phyloP scores from a whole-genome alignment of 306 rosid genomes.

The Glycine latifolia region DNA sequence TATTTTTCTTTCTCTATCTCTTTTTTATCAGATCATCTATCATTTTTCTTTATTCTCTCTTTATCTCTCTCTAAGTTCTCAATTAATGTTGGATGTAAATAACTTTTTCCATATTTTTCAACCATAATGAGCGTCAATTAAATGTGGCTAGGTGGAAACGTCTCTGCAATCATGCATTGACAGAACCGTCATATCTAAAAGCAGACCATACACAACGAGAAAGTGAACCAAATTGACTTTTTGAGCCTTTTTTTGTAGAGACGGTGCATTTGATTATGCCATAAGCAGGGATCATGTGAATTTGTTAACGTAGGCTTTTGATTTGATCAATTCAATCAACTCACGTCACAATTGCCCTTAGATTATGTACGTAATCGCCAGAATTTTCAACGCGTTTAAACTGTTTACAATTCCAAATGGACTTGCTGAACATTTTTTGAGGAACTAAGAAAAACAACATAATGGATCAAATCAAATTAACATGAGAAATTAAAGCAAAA shows the following conservation, averaged over 20 bases:
- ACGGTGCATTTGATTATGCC: background rate
- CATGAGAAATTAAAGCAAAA: conserved; percentile 10
- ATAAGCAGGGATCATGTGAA: background rate
- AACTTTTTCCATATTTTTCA: background rate
- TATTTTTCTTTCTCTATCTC: too few relatives aligned
- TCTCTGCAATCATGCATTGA: background rate
- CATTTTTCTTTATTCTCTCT: too few relatives aligned
- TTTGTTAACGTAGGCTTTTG: background rate
- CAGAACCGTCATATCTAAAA: background rate
- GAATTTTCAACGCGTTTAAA: conserved; percentile 17
- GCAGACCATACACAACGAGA: background rate
- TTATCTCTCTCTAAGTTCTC: too few relatives aligned
- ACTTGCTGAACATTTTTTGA: background rate
- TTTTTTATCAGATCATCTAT: too few relatives aligned
- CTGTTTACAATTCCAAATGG: background rate
- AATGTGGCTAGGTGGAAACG: conserved; percentile 17
- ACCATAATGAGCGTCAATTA: background rate
- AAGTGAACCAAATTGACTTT: conserved; percentile 6
- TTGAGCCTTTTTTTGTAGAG: background rate
- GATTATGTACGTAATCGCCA: background rate
- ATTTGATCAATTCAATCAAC: conserved; percentile 37
- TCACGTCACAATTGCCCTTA: conserved; percentile 1
- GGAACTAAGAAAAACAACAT: background rate
- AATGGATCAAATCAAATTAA: background rate
- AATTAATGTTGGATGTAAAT: background rate